Conservation (phyloP, 2,329 filamentous ascomycete species). For the Ramichloridium luteum region DNA sequence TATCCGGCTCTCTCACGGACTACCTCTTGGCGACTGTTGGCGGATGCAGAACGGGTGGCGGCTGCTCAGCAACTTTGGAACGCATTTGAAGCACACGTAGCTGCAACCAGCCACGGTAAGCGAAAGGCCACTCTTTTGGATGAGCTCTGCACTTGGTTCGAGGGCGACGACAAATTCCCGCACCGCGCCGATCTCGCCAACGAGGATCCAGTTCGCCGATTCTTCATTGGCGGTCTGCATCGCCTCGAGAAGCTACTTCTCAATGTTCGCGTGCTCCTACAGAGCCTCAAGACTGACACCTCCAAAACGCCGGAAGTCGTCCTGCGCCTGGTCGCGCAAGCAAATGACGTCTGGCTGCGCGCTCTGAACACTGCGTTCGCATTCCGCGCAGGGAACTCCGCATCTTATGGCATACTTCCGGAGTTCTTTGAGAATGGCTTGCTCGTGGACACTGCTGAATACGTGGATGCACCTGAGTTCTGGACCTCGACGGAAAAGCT, state of each 20-base stretch:
- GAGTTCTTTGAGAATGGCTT: constrained; percentile 45
- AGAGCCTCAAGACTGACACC: constrained; percentile 11
- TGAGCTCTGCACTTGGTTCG: constrained; percentile 63
- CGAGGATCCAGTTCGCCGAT: constrained; percentile 68
- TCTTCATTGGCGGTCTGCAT: constrained; percentile 49
- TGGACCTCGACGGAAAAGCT: constrained; percentile 63
- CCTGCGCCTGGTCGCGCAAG: constrained; percentile 46
- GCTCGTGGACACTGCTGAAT: constrained; percentile 43
- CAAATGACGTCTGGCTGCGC: constrained; percentile 59
- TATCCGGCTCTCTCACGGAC: constrained; percentile 51
- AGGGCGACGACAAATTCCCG: constrained; percentile 61
- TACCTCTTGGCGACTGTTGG: constrained; percentile 70
- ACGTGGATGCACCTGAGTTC: constrained; percentile 56
- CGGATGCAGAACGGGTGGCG: constrained; percentile 79
- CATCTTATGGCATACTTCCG: constrained; percentile 58
- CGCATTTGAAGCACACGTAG: constrained; percentile 58
- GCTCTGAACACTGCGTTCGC: constrained; percentile 51
- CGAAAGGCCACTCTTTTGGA: constrained; percentile 59
- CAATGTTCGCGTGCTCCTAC: constrained; percentile 11
- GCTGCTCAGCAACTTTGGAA: constrained; percentile 72
- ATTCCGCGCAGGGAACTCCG: constrained; percentile 60
- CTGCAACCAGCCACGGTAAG: constrained; percentile 31
- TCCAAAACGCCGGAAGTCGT: constrained; percentile 29
- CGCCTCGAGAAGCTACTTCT: constrained; percentile 18
- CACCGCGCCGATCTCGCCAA: constrained; percentile 54